These are phyloP conservation scores for Ganoderma sinense DNA, from an alignment of 1,284 basidiomycete species.

Conservation along the genomic window DNA sequence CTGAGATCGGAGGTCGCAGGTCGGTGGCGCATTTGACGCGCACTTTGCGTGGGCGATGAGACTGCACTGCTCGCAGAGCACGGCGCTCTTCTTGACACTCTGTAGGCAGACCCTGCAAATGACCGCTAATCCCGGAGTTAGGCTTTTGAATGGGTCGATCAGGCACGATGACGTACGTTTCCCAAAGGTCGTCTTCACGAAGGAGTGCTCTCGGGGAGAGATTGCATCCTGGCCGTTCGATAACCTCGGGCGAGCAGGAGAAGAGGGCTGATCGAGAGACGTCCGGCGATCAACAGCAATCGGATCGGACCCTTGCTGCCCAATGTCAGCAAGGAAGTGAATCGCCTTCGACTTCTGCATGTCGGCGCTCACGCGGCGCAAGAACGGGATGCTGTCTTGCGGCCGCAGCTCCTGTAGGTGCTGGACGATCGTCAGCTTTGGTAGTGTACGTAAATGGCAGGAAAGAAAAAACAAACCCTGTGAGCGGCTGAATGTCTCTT, in stretches of 20 bases:
- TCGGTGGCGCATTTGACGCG: constrained; percentile 73
- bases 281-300: constrained; percentile 47
- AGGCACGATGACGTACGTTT: constrained; percentile 69
- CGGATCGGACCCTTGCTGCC: constrained; percentile 53
- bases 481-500: constrained; percentile 79
- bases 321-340: constrained; percentile 58
- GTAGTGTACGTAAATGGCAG: constrained; percentile 4
- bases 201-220: constrained; percentile 76
- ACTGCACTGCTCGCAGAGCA: constrained; percentile 90
- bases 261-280: constrained; percentile 28
- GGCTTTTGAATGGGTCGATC: constrained; percentile 18
- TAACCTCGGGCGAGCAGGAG: constrained; percentile 38
- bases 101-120: constrained; percentile 85
- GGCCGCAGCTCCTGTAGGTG: constrained; percentile 74
- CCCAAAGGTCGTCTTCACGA: constrained; percentile 92
- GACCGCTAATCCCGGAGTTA: constrained; percentile 66
- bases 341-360: constrained; percentile 74
- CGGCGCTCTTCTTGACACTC: constrained; percentile 86
- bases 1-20: constrained; percentile 85
- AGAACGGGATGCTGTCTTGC: constrained; percentile 94
- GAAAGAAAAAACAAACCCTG: constrained; percentile 56
- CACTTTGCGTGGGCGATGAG: constrained; percentile 90
- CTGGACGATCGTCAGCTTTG: constrained; percentile 15
- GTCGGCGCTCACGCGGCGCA: constrained; percentile 89
- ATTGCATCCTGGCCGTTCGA: constrained; percentile 56